phyloP scores from a whole-genome alignment of 2,329 filamentous ascomycete genomes.

The Torrubiellomyces zombiae region DNA sequence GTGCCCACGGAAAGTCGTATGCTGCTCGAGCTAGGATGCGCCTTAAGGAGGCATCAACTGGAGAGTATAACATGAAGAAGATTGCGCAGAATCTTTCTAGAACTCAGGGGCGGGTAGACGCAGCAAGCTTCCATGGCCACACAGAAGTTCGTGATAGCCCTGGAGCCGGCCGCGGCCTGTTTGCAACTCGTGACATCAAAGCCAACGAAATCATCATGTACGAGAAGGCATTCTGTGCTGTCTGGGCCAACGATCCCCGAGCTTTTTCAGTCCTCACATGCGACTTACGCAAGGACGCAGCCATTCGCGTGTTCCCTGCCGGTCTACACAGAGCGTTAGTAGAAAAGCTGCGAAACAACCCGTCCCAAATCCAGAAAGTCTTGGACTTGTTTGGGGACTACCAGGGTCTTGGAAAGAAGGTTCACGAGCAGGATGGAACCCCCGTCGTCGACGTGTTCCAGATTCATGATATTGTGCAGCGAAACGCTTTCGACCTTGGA shows the following conservation, averaged over 20 bases:
- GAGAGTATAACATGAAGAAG: conserved; percentile 9
- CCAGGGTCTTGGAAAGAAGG: conserved; percentile 6
- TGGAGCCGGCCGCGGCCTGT: conserved; percentile 18
- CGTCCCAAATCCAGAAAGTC: conserved; percentile 8
- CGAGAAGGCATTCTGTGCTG: conserved; percentile 17
- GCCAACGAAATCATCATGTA: conserved; percentile 15
- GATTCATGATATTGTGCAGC: conserved; percentile 15
- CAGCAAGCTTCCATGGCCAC: conserved; percentile 11
- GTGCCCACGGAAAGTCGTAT: conserved; percentile 6
- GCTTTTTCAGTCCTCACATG: conserved; percentile 15
- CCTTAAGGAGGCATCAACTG: conserved; percentile 9
- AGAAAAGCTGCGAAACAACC: conserved; percentile 12
- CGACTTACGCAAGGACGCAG: conserved; percentile 12
- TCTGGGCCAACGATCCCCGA: conserved; percentile 14
- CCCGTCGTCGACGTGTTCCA: conserved; percentile 15
- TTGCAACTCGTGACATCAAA: conserved; percentile 15
- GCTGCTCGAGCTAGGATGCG: conserved; percentile 8
- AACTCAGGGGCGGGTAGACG: conserved; percentile 13
- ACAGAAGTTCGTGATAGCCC: conserved; percentile 9
- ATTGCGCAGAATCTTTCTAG: conserved; percentile 9
- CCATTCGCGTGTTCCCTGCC: conserved; percentile 13
- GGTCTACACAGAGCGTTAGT: conserved; percentile 14
- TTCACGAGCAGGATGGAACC: conserved; percentile 10
- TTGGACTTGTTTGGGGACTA: conserved; percentile 13
- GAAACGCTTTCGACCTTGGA: conserved; percentile 16